A percentile compares a stretch with the other conserved stretches of the same genome.
Evolutionary conservation across 306 rosid genomes (phyloP).

Genomic region (Ceratonia siliqua): DNA sequence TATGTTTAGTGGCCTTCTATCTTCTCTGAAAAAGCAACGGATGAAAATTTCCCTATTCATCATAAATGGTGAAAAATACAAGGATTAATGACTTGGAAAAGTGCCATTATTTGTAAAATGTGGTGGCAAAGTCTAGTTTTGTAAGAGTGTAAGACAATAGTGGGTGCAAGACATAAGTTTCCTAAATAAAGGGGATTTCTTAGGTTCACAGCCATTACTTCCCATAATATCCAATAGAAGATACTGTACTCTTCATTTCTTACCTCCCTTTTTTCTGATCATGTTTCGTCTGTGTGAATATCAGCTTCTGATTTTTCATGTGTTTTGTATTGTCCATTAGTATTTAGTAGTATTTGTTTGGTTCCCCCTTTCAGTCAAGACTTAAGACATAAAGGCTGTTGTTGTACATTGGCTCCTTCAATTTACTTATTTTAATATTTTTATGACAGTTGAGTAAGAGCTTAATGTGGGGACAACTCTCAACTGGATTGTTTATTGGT

Average conservation of each 20-base stretch:
- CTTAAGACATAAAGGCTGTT: not conserved
- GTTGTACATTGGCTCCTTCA: not conserved
- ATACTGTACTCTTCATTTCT: not conserved
- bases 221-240: not conserved
- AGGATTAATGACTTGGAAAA: not conserved
- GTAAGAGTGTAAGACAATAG: not conserved
- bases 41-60: not conserved
- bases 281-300: slow-evolving; percentile 1
- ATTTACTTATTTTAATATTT: slow-evolving; percentile 17
- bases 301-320: slow-evolving; percentile 19
- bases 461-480: not conserved
- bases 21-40: not conserved
- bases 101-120: not conserved
- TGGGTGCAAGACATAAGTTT: slow-evolving; percentile 8
- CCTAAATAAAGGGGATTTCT: not conserved
- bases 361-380: not conserved
- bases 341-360: not conserved
- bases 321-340: not conserved
- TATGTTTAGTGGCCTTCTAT: slow-evolving; percentile 1
- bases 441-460: not conserved
- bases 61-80: not conserved
- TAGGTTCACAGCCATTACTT: not conserved
- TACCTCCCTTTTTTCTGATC: not conserved
- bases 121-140: not conserved
- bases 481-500: not conserved